Conservation (phyloP, 257 asterid genomes). For the Solanum neorickii region DNA sequence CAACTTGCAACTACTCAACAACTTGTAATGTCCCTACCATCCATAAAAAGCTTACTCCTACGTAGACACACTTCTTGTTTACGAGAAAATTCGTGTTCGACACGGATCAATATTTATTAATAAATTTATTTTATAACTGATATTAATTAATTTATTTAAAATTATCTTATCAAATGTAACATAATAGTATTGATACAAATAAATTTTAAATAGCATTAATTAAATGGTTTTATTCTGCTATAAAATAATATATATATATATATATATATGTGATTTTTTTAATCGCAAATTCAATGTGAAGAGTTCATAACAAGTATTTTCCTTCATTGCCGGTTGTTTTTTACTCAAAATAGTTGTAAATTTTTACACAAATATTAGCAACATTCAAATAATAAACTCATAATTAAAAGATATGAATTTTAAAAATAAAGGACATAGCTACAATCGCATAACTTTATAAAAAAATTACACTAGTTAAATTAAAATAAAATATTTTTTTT, state of each 20-base stretch:
- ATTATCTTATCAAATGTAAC: too few species aligned
- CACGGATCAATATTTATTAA: background rate
- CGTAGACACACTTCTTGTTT: background rate
- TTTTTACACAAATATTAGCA: background rate
- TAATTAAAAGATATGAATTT: too few species aligned
- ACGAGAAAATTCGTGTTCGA: background rate
- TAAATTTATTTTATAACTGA: too few species aligned
- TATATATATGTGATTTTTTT: too few species aligned
- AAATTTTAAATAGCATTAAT: too few species aligned
- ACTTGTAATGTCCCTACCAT: background rate
- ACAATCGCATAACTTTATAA: background rate
- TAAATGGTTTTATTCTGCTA: background rate
- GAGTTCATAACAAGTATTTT: too few species aligned
- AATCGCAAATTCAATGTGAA: background rate
- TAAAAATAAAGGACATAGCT: background rate
- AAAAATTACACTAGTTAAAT: background rate
- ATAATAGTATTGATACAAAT: too few species aligned
- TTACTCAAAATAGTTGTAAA: background rate
- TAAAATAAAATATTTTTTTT: too few species aligned
- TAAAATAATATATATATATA: too few species aligned
- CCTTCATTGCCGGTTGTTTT: too few species aligned
- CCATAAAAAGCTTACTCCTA: background rate
- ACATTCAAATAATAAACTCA: too few species aligned
- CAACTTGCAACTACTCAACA: background rate
- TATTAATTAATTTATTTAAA: too few species aligned